Base-by-base conservation (phyloP, 768 basidiomycete species). In the Auriscalpium vulgare region DNA sequence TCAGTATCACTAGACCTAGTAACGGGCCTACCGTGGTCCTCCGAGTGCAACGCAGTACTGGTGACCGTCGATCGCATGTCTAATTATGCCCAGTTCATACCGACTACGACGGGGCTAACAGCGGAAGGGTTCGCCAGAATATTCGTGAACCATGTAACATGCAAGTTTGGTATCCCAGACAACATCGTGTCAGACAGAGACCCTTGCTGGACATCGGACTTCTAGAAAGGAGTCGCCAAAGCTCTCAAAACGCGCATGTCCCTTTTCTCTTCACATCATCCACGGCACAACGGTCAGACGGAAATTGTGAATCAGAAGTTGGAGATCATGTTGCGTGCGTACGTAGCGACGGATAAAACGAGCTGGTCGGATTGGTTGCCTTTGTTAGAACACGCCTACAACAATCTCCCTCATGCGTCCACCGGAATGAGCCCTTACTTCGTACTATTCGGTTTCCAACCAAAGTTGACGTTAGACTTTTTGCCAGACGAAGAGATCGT, bases 11-110 rank as follows among this genome's bases (percentile, higher is more conserved):
- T 62, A 36, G 59, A 58, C 47, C 38, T 58, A 3, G 47, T 58
- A 21, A 19, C 37, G 8, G 43, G 43, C 11, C 21, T 66, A 19
- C 61, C 65, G 1, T 40, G 38, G 53, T 51, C 40, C 4, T 11
- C 57, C 0, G 58, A 45, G 1, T 55, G 1, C 55, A 47, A 62
- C 55, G 45, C 54, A 5, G 56, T 66, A 10, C 19, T 63, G 16
- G 63, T 63, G 1, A 37, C 62, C n/a, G 59, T 59, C 2, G 56
- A 62, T 48, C 40, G 60, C 10, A 51, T 71, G 16, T 67, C 68
- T 34, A 74, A 74, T 52, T 57, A 56, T 59, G 66, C 61, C 2
- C 61, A 65, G 40, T 70, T 71, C 56, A 59, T 70, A 36, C 62
- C 70, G 4, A 38, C 60, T 29, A 51, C 40, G 16, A 55, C 60